Evolutionary conservation across 2,329 filamentous ascomycete genomes (phyloP).

Genomic region (Metarhizium guizhouense): DNA sequence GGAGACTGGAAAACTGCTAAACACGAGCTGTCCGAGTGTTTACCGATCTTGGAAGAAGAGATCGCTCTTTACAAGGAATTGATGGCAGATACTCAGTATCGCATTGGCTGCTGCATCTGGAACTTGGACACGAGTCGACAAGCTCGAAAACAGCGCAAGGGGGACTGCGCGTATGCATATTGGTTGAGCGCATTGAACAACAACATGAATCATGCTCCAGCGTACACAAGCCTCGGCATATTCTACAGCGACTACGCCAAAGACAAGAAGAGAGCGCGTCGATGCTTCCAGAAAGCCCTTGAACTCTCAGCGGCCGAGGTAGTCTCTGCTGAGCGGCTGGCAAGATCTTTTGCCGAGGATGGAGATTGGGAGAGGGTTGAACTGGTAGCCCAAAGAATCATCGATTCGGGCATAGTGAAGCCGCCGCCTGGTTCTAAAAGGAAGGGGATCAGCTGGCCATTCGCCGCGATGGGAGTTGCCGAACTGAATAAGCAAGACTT

Average conservation of each 20-base stretch:
- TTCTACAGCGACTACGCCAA: conserved; percentile 88
- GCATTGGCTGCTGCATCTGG: conserved; percentile 82
- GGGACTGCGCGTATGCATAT: conserved; percentile 61
- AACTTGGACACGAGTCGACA: conserved; percentile 65
- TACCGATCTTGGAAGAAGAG: conserved; percentile 55
- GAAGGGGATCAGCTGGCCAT: conserved; percentile 92
- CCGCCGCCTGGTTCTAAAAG: conserved; percentile 88
- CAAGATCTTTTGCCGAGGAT: conserved; percentile 76
- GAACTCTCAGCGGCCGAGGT: conserved; percentile 85
- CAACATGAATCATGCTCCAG: conserved; percentile 78
- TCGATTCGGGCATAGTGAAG: conserved; percentile 89
- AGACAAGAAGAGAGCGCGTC: conserved; percentile 77
- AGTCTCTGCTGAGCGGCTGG: conserved; percentile 77
- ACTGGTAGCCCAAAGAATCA: conserved; percentile 78
- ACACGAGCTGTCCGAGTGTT: conserved; percentile 59
- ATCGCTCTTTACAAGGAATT: conserved; percentile 53
- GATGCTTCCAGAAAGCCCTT: conserved; percentile 93
- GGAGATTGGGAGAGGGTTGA: conserved; percentile 97
- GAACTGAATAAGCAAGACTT: conserved; percentile 94
- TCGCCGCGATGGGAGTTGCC: conserved; percentile 84
- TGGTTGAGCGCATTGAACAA: conserved; percentile 80
- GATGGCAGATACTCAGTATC: conserved; percentile 78
- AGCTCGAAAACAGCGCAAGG: conserved; percentile 69
- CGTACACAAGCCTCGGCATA: conserved; percentile 82
- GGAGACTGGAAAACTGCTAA: conserved; percentile 64